Percentiles rank a stretch among this genome's conserved stretches.
Conservation (phyloP, 2,329 filamentous ascomycete species). For the Raffaelea albimanens region DNA sequence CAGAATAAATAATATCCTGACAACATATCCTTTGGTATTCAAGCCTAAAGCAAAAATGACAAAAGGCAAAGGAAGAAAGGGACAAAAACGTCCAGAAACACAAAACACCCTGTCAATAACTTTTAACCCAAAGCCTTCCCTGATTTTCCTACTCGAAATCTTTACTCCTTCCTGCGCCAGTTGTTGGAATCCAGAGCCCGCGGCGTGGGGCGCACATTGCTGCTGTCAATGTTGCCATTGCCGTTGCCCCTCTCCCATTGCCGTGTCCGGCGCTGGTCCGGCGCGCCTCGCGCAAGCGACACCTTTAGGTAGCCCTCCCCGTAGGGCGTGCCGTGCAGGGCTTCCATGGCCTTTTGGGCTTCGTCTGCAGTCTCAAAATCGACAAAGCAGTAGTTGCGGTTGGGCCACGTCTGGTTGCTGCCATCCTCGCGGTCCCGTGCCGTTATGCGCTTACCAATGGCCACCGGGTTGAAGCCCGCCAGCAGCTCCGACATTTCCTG, state of each 20-base stretch:
- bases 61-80: no score
- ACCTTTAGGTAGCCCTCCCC: slow-evolving; percentile 3
- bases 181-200: slow-evolving; percentile 3
- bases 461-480: slow-evolving; percentile 29
- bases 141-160: no score
- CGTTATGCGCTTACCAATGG: slow-evolving; percentile 44
- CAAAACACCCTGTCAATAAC: no score
- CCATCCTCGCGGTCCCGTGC: slow-evolving; percentile 45
- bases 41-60: no score
- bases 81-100: no score
- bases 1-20: no score
- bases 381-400: slow-evolving; percentile 58
- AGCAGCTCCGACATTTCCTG: slow-evolving; percentile 37
- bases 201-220: background rate
- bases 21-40: no score
- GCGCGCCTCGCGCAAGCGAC: slow-evolving; percentile 3
- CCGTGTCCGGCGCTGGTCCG: background rate
- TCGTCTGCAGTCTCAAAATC: slow-evolving; percentile 48
- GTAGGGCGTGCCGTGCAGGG: slow-evolving; percentile 24
- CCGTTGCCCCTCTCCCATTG: no score
- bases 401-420: slow-evolving; percentile 38
- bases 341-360: slow-evolving; percentile 35
- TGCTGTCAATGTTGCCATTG: no score
- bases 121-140: no score
- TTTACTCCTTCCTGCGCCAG: slow-evolving; percentile 8